These are phyloP conservation scores for Beauveria sp. DNA, from an alignment of 2,329 filamentous ascomycete genomes.

Conservation along the genomic window DNA sequence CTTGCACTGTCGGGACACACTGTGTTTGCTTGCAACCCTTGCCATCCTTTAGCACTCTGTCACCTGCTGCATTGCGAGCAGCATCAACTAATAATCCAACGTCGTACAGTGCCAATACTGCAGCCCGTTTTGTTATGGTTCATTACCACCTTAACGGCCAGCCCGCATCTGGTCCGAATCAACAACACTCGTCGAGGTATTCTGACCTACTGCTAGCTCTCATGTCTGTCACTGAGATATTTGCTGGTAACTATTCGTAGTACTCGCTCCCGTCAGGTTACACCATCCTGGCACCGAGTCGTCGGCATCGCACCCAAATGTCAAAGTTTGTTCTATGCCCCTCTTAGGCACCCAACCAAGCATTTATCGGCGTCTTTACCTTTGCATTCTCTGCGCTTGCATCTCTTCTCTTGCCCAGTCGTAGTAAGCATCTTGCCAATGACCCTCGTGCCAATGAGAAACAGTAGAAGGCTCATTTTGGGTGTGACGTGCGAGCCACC, in stretches of 20 bases:
- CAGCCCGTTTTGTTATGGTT: neutral
- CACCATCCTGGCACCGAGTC: neutral
- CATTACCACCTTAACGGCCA: neutral
- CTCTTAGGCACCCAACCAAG: neutral
- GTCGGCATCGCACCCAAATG: neutral
- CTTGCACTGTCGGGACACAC: neutral
- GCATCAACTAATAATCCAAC: too few relatives aligned
- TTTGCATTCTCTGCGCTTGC: neutral
- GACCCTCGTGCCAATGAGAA: too few relatives aligned
- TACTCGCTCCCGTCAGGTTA: neutral
- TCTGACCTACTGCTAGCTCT: neutral
- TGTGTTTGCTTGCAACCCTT: constrained; percentile 2
- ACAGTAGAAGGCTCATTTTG: too few relatives aligned
- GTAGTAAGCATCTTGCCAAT: too few relatives aligned
- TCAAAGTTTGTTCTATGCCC: neutral
- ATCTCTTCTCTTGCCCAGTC: too few relatives aligned
- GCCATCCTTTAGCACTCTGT: neutral
- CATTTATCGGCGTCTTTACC: too few relatives aligned
- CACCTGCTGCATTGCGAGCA: neutral
- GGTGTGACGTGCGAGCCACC: neutral
- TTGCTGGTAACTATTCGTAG: neutral
- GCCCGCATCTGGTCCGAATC: neutral
- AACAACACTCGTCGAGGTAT: constrained; percentile 9
- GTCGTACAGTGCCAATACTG: neutral
- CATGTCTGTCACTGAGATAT: neutral